A percentile compares a stretch with the other conserved stretches of the same genome.
These are phyloP conservation scores for Olyra latifolia DNA, from an alignment of 176 grass and related monocot species.

Conservation along the genomic window DNA sequence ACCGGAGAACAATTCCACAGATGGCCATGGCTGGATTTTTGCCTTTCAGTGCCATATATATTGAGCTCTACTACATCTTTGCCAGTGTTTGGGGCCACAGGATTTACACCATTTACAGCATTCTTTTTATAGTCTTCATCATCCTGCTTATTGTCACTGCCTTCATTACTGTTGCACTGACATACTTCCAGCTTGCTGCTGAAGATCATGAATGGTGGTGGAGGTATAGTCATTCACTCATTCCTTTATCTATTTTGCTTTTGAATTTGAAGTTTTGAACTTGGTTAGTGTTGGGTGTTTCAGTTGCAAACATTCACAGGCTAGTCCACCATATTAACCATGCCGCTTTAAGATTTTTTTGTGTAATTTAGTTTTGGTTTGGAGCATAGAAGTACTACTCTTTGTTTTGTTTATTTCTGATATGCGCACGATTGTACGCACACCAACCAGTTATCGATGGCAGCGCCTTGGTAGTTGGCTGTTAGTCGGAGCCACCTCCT, in stretches of 20 bases:
- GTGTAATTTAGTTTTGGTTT: neutral
- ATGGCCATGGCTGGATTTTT: slow-evolving; percentile 99
- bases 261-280: neutral
- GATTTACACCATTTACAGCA: slow-evolving; percentile 99
- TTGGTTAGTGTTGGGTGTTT: neutral
- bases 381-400: neutral
- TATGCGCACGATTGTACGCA: too few relatives aligned
- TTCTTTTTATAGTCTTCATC: slow-evolving; percentile 95
- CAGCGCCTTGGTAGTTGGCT: too few relatives aligned
- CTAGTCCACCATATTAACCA: neutral
- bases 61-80: slow-evolving; percentile 98
- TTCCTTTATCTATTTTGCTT: neutral
- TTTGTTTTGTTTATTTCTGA: neutral
- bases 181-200: slow-evolving; percentile 97
- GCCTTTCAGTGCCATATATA: slow-evolving; percentile 96
- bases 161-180: slow-evolving; percentile 94
- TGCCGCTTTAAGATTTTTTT: neutral
- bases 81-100: slow-evolving; percentile 98
- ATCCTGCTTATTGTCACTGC: slow-evolving; percentile 94
- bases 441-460: too few relatives aligned
- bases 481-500: too few relatives aligned
- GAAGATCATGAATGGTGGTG: slow-evolving; percentile 99
- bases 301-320: neutral
- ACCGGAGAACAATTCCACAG: slow-evolving; percentile 73
- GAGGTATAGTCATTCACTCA: slow-evolving; percentile 56